A percentile compares a stretch with the other conserved stretches of the same genome.
These are phyloP conservation scores for Penicillium alfredii DNA, from an alignment of 495 filamentous ascomycete genomes.

Conservation along the genomic window DNA sequence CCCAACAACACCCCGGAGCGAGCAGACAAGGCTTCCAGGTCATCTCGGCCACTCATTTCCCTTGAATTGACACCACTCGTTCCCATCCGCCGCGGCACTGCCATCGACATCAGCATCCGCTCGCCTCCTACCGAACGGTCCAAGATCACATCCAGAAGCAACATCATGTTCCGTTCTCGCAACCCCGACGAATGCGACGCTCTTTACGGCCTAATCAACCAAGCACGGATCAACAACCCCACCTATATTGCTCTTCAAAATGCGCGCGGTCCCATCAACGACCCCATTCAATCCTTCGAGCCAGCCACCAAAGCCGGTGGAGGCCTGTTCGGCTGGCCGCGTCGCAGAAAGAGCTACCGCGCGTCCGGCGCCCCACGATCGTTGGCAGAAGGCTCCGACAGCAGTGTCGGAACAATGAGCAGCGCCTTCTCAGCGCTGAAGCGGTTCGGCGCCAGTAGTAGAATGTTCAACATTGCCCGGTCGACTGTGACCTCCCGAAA, in stretches of 20 bases:
- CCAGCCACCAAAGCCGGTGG: conserved; percentile 26
- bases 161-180: conserved; percentile 83
- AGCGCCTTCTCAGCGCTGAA: conserved; percentile 68
- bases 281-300: conserved; percentile 26
- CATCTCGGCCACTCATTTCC: conserved; percentile 60
- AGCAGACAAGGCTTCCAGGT: conserved; percentile 21
- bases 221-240: conserved; percentile 77
- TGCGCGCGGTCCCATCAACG: conserved; percentile 44
- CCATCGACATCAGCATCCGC: conserved; percentile 87
- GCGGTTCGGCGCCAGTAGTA: conserved; percentile 56
- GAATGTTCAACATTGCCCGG: conserved; percentile 72
- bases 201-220: conserved; percentile 78
- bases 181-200: conserved; percentile 68
- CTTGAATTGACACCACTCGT: conserved; percentile 85
- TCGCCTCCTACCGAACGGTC: conserved; percentile 70
- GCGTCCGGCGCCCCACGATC: conserved; percentile 48
- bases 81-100: conserved; percentile 79
- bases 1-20: conserved; percentile 14
- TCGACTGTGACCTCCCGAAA: conserved; percentile 53
- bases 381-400: conserved; percentile 51
- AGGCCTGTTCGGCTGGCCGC: conserved; percentile 42
- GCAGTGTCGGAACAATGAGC: conserved; percentile 52
- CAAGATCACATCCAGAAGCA: conserved; percentile 61
- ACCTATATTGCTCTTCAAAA: conserved; percentile 81
- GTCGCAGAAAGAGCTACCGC: conserved; percentile 52